These are phyloP conservation scores for Fusarium cyanostomum DNA, from an alignment of 2,329 filamentous ascomycete species.

Conservation along the genomic window DNA sequence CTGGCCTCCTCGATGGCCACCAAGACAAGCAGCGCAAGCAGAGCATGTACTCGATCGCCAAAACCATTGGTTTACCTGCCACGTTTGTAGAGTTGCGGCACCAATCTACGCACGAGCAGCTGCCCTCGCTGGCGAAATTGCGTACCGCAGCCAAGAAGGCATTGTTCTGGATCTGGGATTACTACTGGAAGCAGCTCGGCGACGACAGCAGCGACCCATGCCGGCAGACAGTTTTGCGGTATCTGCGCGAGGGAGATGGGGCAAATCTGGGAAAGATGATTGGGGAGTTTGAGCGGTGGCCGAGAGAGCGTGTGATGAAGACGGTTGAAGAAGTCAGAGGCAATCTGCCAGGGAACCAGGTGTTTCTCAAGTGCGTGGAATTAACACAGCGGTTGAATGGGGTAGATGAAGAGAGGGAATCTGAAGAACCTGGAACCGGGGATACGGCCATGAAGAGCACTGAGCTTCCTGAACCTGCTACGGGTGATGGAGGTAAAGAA, in stretches of 20 bases:
- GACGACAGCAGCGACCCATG: conserved; percentile 45
- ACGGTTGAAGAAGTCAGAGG: conserved; percentile 52
- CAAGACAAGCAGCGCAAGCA: conserved; percentile 73
- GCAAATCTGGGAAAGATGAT: conserved; percentile 38
- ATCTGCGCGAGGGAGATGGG: conserved; percentile 50
- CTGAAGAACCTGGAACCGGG: conserved; percentile 4
- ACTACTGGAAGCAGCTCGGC: conserved; percentile 76
- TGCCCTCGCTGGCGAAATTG: conserved; percentile 79
- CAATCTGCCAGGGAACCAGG: conserved; percentile 53
- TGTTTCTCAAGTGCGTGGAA: conserved; percentile 56
- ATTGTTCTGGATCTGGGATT: conserved; percentile 86
- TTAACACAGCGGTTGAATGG: conserved; percentile 53
- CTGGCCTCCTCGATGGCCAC: conserved; percentile 79
- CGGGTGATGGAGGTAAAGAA: conserved; percentile 37
- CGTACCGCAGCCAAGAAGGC: conserved; percentile 75
- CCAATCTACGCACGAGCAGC: conserved; percentile 87
- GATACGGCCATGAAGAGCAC: conserved; percentile 23
- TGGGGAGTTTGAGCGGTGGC: conserved; percentile 49
- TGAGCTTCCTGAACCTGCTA: background rate
- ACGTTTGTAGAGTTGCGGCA: conserved; percentile 91
- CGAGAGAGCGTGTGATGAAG: conserved; percentile 49
- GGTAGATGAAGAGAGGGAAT: conserved; percentile 14
- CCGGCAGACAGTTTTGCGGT: conserved; percentile 50
- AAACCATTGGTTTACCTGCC: conserved; percentile 73
- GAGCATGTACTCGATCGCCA: conserved; percentile 78